Evolutionary conservation across 345 rosid genomes (phyloP).

Genomic region (Gossypium turneri): DNA sequence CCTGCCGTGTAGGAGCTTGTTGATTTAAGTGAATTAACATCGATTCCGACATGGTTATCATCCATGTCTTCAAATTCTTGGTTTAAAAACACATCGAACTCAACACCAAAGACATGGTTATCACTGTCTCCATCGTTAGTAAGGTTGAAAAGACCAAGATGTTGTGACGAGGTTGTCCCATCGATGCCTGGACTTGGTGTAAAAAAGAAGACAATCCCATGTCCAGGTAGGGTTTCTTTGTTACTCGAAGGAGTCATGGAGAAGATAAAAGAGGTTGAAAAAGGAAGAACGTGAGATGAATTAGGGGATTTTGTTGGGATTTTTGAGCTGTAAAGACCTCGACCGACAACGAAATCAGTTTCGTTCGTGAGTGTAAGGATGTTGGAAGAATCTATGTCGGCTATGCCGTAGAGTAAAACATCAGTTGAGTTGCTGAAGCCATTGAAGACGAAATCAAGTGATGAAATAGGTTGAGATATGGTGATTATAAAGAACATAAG

Average conservation of each 20-base stretch:
- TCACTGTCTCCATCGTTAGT: constrained; percentile 39
- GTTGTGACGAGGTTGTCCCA: constrained; percentile 39
- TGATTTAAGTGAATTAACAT: constrained; percentile 60
- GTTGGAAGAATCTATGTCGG: constrained; percentile 43
- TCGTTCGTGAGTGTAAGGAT: constrained; percentile 57
- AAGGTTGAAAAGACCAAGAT: constrained; percentile 57
- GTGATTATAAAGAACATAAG: constrained; percentile 9
- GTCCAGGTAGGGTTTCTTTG: constrained; percentile 42
- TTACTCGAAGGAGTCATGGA: constrained; percentile 52
- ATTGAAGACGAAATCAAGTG: constrained; percentile 60
- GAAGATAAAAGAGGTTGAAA: constrained; percentile 73
- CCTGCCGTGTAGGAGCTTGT: constrained; percentile 37
- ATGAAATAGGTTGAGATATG: constrained; percentile 19
- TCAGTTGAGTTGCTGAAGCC: constrained; percentile 50
- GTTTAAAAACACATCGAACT: constrained; percentile 65
- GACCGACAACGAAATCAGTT: constrained; percentile 46
- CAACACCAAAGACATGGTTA: constrained; percentile 53
- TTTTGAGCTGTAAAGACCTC: constrained; percentile 52
- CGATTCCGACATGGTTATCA: constrained; percentile 70
- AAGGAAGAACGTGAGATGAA: constrained; percentile 38
- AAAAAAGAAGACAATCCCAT: constrained; percentile 63
- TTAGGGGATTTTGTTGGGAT: constrained; percentile 35
- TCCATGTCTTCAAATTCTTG: constrained; percentile 65
- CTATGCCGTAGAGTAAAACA: constrained; percentile 40
- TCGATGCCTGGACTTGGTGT: constrained; percentile 40